phyloP scores from a whole-genome alignment of 2,329 filamentous ascomycete genomes.

The Ophiocordyceps camponoti-leonardi region DNA sequence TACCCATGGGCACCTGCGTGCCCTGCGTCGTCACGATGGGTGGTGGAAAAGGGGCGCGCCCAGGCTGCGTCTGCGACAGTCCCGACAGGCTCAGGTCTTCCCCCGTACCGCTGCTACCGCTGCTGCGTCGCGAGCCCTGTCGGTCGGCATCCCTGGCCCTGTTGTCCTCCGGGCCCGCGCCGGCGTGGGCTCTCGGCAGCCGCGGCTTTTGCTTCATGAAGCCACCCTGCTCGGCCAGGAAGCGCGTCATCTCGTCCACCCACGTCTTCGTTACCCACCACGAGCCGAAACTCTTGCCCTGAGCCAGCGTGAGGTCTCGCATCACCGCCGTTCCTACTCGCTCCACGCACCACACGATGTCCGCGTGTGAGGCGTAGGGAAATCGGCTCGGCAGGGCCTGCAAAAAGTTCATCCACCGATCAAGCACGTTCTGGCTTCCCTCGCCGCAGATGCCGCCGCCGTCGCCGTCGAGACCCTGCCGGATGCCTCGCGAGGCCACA shows the following conservation, averaged over 20 bases:
- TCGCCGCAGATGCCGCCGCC: slow-evolving; percentile 13
- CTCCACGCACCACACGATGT: slow-evolving; percentile 62
- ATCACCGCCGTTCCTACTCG: slow-evolving; percentile 60
- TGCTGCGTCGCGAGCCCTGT: slow-evolving; percentile 22
- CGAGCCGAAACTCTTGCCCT: slow-evolving; percentile 67
- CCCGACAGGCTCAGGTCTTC: slow-evolving; percentile 27
- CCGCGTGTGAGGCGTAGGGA: slow-evolving; percentile 53
- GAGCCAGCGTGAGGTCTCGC: slow-evolving; percentile 63
- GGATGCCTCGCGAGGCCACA: slow-evolving; percentile 28
- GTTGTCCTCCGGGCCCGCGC: slow-evolving; percentile 15
- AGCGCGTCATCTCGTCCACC: slow-evolving; percentile 85
- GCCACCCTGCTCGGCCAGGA: slow-evolving; percentile 77
- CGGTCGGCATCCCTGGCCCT: slow-evolving; percentile 16
- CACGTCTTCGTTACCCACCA: slow-evolving; percentile 96
- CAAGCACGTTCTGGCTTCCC: slow-evolving; percentile 47
- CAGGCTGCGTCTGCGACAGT: slow-evolving; percentile 28
- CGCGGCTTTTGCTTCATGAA: slow-evolving; percentile 50
- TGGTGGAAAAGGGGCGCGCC: slow-evolving; percentile 31
- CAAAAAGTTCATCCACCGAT: slow-evolving; percentile 62
- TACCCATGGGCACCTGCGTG: slow-evolving; percentile 17
- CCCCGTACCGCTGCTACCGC: slow-evolving; percentile 25
- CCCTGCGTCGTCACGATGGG: slow-evolving; percentile 10
- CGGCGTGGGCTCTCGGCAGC: slow-evolving; percentile 10
- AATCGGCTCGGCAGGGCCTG: slow-evolving; percentile 52
- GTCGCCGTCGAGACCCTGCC: slow-evolving; percentile 12